phyloP scores from a whole-genome alignment of 1,284 basidiomycete genomes.

The Cryptococcus sp. region DNA sequence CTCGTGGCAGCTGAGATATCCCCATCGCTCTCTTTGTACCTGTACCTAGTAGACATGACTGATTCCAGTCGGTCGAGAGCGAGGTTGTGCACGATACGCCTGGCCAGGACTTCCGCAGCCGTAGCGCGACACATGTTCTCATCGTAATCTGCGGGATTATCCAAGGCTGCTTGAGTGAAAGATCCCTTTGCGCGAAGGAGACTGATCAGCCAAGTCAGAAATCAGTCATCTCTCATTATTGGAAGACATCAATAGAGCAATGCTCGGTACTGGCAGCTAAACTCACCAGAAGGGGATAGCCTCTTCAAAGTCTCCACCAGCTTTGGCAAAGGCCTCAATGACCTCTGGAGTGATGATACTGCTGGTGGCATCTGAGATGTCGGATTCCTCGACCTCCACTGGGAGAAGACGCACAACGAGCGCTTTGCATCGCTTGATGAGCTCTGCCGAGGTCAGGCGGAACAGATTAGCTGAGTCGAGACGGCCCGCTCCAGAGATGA shows the following conservation, averaged over 20 bases:
- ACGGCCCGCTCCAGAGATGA: background rate
- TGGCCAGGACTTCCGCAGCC: slow-evolving; percentile 85
- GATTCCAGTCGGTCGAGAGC: slow-evolving; percentile 65
- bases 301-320: slow-evolving; percentile 66
- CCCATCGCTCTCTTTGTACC: slow-evolving; percentile 71
- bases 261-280: background rate
- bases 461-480: background rate
- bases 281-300: slow-evolving; percentile 60
- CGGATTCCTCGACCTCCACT: slow-evolving; percentile 59
- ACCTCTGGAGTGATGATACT: slow-evolving; percentile 54
- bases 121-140: slow-evolving; percentile 80
- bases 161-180: slow-evolving; percentile 62
- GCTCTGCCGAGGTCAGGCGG: slow-evolving; percentile 28
- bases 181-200: slow-evolving; percentile 75
- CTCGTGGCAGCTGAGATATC: slow-evolving; percentile 72
- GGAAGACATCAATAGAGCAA: background rate
- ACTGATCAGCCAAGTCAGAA: slow-evolving; percentile 63
- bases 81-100: slow-evolving; percentile 71
- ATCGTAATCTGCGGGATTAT: slow-evolving; percentile 69
- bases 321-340: slow-evolving; percentile 53
- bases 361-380: slow-evolving; percentile 49
- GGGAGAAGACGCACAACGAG: slow-evolving; percentile 77
- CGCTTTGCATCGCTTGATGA: slow-evolving; percentile 76
- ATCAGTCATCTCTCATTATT: slow-evolving; percentile 53
- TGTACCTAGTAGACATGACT: slow-evolving; percentile 73